A percentile compares a stretch with the other conserved stretches of the same genome.
These are phyloP conservation scores for Noccaea caerulescens DNA, from an alignment of 345 rosid genomes.

Conservation along the genomic window DNA sequence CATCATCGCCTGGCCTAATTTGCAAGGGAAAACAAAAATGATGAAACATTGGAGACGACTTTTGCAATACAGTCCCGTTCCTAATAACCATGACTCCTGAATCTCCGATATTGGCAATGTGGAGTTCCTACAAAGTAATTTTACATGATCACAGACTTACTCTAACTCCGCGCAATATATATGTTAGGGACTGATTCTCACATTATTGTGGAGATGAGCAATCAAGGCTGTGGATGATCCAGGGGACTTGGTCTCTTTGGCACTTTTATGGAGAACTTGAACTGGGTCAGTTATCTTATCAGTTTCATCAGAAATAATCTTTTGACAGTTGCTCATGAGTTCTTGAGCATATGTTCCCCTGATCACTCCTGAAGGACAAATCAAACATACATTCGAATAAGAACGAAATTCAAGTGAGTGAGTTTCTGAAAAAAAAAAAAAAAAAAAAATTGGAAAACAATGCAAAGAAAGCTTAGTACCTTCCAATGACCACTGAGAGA, in stretches of 20 bases:
- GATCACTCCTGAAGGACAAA: slow-evolving; percentile 52
- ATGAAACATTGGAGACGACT: slow-evolving; percentile 65
- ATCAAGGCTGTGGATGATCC: slow-evolving; percentile 75
- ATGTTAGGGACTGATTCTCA: slow-evolving; percentile 35
- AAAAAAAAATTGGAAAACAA: neutral
- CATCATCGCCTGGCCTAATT: slow-evolving; percentile 53
- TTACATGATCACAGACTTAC: slow-evolving; percentile 16
- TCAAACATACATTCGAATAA: slow-evolving; percentile 9
- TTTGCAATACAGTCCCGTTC: slow-evolving; percentile 52
- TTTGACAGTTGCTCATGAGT: slow-evolving; percentile 59
- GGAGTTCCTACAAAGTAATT: slow-evolving; percentile 56
- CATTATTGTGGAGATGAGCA: slow-evolving; percentile 69
- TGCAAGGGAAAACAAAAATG: slow-evolving; percentile 71
- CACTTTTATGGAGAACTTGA: slow-evolving; percentile 59
- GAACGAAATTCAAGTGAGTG: neutral
- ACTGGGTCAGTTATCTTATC: slow-evolving; percentile 50
- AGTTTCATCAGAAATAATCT: slow-evolving; percentile 50
- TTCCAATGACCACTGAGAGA: slow-evolving; percentile 71
- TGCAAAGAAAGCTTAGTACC: slow-evolving; percentile 46
- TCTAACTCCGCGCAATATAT: neutral
- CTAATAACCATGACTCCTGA: slow-evolving; percentile 75
- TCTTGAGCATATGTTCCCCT: slow-evolving; percentile 59
- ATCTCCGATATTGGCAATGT: slow-evolving; percentile 76
- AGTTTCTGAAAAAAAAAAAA: neutral
- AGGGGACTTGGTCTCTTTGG: slow-evolving; percentile 50